Base-by-base conservation (phyloP, 106 monocot genomes). In the Ottelia alismoides region DNA sequence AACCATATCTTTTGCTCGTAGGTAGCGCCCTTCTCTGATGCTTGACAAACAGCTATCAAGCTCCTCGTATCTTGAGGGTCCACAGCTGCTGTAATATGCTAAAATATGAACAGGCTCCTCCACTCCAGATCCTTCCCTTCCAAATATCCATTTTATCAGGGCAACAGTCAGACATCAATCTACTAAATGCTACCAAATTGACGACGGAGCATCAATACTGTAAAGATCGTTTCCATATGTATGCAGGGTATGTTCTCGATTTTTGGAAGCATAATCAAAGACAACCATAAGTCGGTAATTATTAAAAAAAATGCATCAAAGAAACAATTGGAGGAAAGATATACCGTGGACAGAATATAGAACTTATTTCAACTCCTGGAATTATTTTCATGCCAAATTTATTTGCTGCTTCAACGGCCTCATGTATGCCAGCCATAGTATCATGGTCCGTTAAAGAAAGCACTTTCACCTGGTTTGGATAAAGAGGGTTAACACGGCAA, bases 381-480 rank as follows among this genome's bases (percentile, higher is more conserved):
- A 94, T 78, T 65, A 94, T 88, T 60, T 69, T 80, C 48, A 94
- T 81, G 57, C 93, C 84, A 52, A 72, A 69, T 58, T 75, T 88
- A 22, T 30, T 25, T 2, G 84, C 88, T 50, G 77, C 70, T 58
- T 74, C 53, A 5, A 78, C 43, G 24, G 88, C 93, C 45, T 94
- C 88, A 11, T 70, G 72, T 67, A 88, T 69, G 26, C 93, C 93
- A 63, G 69, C 81, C 84, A 88, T 78, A 2, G 80, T 87, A 69
- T 94, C 93, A 71, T 94, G 93, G 61, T 94, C 93, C 27, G 93
- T 94, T 49, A 94, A 59, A 69, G 93, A 77, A 65, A 94, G 83
- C 47, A 94, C 88, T 68, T 83, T 94, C 58, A 94, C 93, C 93
- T 93, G 72, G 44, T 59, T 51, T 49, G n/a, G n/a, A n/a, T 56